A percentile compares a stretch with the other conserved stretches of the same genome.
Evolutionary conservation across 148 eudicot genomes (phyloP).

Genomic region (Spergularia marina): DNA sequence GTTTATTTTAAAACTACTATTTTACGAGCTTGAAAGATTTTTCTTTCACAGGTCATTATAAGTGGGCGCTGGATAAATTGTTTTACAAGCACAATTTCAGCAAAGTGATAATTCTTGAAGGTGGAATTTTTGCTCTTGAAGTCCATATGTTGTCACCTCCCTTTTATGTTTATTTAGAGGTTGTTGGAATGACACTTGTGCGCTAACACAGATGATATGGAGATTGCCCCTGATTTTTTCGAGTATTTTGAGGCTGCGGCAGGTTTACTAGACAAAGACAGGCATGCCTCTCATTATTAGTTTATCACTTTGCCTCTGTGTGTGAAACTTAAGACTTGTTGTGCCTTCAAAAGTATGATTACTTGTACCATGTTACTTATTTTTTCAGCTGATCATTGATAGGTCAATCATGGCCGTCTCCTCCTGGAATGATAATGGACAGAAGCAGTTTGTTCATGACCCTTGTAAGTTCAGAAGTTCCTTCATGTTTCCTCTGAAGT

Average conservation of each 20-base stretch:
- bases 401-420: slow-evolving; percentile 99
- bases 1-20: background rate
- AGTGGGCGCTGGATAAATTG: slow-evolving; percentile 93
- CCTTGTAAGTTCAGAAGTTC: slow-evolving; percentile 62
- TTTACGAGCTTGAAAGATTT: slow-evolving; percentile 18
- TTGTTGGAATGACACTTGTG: slow-evolving; percentile 14
- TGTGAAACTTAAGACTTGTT: background rate
- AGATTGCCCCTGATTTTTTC: slow-evolving; percentile 93
- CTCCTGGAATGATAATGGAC: slow-evolving; percentile 99
- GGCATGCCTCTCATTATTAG: slow-evolving; percentile 43
- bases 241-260: slow-evolving; percentile 97
- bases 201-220: slow-evolving; percentile 86
- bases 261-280: slow-evolving; percentile 77
- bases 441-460: slow-evolving; percentile 93
- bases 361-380: slow-evolving; percentile 6
- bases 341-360: background rate
- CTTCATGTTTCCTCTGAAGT: background rate
- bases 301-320: slow-evolving; percentile 3
- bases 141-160: background rate
- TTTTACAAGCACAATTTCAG: slow-evolving; percentile 81
- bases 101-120: slow-evolving; percentile 93
- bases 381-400: slow-evolving; percentile 18
- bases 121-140: slow-evolving; percentile 30
- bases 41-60: slow-evolving; percentile 78
- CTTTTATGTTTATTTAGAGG: background rate